Evolutionary conservation across 2,329 filamentous ascomycete species (phyloP), one percentile per base, ranked within the genome.

Genomic region (Trichoderma breve): DNA sequence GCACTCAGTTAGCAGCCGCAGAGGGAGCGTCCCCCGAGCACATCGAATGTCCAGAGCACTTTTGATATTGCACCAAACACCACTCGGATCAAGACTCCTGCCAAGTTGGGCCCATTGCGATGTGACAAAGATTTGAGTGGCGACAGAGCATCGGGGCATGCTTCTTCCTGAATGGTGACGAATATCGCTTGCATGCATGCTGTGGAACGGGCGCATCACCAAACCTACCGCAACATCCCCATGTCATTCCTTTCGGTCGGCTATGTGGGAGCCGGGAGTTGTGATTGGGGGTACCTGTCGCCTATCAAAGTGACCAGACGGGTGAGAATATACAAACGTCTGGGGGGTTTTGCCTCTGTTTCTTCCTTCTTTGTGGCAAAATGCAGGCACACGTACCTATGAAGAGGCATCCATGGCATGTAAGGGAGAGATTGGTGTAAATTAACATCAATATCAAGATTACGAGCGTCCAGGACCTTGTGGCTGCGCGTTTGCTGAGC

Each of bases 151-250:
- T 43, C 39, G 39, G 39, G 7, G 61, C n/a, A 34, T 65, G 43
- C 43, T 34, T 53, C 28, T n/a, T 57, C 9, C 39, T 65, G 47
- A 67, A 32, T 62, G 66, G 66, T 70, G 66, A 70, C 26, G 66
- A 70, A 62, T 53, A 62, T 62, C 57, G 66, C 55, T 62, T 70
- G 66, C 66, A 58, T 61, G 57, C 57, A 70, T 62, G 66, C 30
- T 62, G 66, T 62, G 66, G 39, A 70, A 70, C 66, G 55, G 66
- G 66, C 66, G 66, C 66, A 62, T 62, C 57, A 28, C 55, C 66
- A 61, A 60, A 61, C 36, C 36, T 57, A 58, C 65, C 53, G 36
- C 34, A 24, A 60, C 53, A 24, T 53, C n/a, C 47, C 47, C 65
- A 68, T 47, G 65, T 32, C 65, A 47, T 51, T 43, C 47, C 43